Conservation (phyloP, 805 yeast species). For the Kockiozyma suomiensis region DNA sequence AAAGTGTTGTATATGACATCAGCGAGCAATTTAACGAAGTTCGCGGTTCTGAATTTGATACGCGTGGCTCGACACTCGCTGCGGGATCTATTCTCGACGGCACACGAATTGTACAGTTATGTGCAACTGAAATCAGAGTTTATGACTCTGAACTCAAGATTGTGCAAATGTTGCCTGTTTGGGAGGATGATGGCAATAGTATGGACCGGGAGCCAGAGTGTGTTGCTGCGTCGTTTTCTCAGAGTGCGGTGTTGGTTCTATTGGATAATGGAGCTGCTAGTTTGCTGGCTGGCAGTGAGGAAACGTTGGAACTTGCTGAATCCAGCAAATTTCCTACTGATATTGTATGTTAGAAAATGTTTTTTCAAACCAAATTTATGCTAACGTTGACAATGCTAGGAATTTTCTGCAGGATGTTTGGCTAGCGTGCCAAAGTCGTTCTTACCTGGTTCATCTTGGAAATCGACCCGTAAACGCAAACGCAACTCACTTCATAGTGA, state of each 20-base stretch:
- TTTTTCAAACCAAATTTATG: not conserved
- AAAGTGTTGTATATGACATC: conserved; percentile 38
- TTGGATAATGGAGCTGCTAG: conserved; percentile 23
- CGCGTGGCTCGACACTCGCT: conserved; percentile 64
- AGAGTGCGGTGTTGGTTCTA: conserved; percentile 17
- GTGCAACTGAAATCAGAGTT: conserved; percentile 63
- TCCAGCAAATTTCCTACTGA: not conserved
- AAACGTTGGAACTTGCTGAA: conserved; percentile 22
- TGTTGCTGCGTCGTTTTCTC: conserved; percentile 21
- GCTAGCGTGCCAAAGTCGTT: conserved; percentile 19
- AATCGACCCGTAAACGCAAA: conserved; percentile 9
- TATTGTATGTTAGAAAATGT: not conserved
- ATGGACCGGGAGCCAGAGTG: conserved; percentile 11
- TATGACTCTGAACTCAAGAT: conserved; percentile 65
- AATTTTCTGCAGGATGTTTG: conserved; percentile 25
- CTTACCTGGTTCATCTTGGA: not conserved
- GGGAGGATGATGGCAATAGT: not conserved
- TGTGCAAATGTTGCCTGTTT: conserved; percentile 38
- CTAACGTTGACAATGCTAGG: not conserved
- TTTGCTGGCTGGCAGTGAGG: conserved; percentile 12
- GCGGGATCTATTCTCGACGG: conserved; percentile 62
- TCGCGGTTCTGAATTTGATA: conserved; percentile 63
- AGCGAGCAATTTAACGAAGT: conserved; percentile 56
- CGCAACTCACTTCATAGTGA: not conserved
- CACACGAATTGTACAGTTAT: conserved; percentile 70